phyloP scores from a whole-genome alignment of 2,329 filamentous ascomycete species.

The Triangularia setosa region DNA sequence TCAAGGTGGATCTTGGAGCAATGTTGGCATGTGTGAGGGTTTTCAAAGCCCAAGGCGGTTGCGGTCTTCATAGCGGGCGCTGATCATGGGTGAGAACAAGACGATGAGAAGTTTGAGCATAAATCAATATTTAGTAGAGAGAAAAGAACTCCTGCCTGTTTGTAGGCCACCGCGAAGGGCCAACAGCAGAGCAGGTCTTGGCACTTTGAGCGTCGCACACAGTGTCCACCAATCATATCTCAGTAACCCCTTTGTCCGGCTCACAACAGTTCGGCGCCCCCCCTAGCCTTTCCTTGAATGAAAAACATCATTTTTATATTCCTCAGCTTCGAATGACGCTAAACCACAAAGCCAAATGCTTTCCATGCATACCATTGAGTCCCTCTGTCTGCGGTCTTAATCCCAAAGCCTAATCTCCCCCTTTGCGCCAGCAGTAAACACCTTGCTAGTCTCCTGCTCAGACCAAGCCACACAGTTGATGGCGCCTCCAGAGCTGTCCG shows the following conservation, averaged over 20 bases:
- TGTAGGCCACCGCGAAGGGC: background rate
- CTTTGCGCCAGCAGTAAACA: slow-evolving; percentile 84
- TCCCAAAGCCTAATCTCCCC: slow-evolving; percentile 93
- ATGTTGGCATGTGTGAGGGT: background rate
- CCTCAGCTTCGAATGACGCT: background rate
- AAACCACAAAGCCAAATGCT: background rate
- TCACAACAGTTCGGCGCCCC: too few relatives aligned
- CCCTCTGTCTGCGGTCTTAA: slow-evolving; percentile 44
- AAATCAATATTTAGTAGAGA: background rate
- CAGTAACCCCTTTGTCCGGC: background rate
- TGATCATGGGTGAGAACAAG: background rate
- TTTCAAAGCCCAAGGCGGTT: background rate
- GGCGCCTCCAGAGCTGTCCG: slow-evolving; percentile 74
- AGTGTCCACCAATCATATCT: background rate
- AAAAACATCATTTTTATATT: too few relatives aligned
- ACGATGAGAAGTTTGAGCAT: background rate
- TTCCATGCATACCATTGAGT: background rate
- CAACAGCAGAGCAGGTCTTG: background rate
- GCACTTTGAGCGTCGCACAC: background rate
- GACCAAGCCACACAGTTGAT: slow-evolving; percentile 92
- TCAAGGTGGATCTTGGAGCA: background rate
- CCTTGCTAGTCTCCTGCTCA: slow-evolving; percentile 93
- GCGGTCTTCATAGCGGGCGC: background rate
- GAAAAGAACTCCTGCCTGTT: background rate
- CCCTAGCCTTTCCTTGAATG: too few relatives aligned